These are phyloP conservation scores for Petunia hybrid DNA, from an alignment of 305 asterid genomes.

Conservation along the genomic window DNA sequence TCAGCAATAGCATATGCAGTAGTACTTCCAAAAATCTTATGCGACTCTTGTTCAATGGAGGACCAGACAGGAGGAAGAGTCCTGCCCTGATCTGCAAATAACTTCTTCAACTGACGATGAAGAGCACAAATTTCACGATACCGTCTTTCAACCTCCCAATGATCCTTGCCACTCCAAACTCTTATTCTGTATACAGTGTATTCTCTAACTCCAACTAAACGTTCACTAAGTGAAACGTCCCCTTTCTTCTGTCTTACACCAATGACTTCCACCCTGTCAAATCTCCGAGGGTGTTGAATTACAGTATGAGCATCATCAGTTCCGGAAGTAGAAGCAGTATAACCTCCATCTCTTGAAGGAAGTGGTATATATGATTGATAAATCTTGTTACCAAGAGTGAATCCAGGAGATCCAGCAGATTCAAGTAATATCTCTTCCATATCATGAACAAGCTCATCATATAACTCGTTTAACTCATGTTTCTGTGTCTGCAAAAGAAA, in stretches of 20 bases:
- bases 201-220: conserved; percentile 85
- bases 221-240: conserved; percentile 84
- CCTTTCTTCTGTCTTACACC: conserved; percentile 85
- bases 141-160: conserved; percentile 88
- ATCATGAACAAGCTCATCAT: conserved; percentile 82
- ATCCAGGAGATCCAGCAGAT: conserved; percentile 60
- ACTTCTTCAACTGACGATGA: conserved; percentile 65
- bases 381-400: conserved; percentile 48
- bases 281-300: conserved; percentile 59
- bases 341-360: conserved; percentile 88
- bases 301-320: conserved; percentile 55
- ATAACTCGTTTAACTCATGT: conserved; percentile 62
- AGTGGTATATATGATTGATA: conserved; percentile 56
- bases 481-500: conserved; percentile 56
- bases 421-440: conserved; percentile 95
- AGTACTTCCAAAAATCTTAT: conserved; percentile 82
- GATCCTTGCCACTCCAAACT: conserved; percentile 67
- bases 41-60: conserved; percentile 78
- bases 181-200: conserved; percentile 76
- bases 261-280: conserved; percentile 76
- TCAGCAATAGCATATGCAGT: conserved; percentile 78
- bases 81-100: conserved; percentile 71
- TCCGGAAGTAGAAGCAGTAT: conserved; percentile 92
- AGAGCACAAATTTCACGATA: conserved; percentile 88
- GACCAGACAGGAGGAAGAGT: conserved; percentile 86